These are phyloP conservation scores for Leishmania major DNA, from an alignment of 208 protist species.

Conservation along the genomic window DNA sequence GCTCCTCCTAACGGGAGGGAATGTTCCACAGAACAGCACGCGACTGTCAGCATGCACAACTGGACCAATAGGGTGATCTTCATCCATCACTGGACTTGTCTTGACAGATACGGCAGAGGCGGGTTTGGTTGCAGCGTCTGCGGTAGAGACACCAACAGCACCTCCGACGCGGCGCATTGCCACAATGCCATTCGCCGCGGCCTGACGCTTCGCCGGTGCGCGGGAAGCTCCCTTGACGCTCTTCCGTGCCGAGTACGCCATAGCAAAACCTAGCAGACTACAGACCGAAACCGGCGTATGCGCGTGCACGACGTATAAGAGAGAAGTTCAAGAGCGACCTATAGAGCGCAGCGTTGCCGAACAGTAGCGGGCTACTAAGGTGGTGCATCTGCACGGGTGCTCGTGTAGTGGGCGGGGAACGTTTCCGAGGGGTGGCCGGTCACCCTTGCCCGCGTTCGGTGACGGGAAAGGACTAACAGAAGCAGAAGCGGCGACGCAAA, in stretches of 20 bases:
- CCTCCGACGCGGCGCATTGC: neutral
- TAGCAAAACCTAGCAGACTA: neutral
- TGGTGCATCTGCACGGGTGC: no score
- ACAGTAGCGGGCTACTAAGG: neutral
- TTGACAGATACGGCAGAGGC: neutral
- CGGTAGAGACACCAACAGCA: neutral
- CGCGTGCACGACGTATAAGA: neutral
- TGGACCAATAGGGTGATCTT: constrained; percentile 29
- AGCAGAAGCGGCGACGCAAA: neutral
- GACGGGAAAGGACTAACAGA: neutral
- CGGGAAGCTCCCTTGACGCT: neutral
- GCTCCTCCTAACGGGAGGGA: constrained; percentile 24
- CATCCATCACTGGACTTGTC: constrained; percentile 2
- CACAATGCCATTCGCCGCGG: neutral
- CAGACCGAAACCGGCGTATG: neutral
- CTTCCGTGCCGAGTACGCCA: neutral
- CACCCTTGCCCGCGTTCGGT: neutral
- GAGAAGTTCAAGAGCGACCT: neutral
- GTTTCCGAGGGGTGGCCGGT: neutral
- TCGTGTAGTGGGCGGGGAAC: no score
- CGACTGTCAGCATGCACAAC: constrained; percentile 18
- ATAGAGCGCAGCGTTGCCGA: neutral
- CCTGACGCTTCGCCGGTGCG: neutral
- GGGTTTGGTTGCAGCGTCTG: neutral
- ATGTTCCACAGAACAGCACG: constrained; percentile 40